Conservation (phyloP, 2,329 filamentous ascomycete species). For the Fusarium penzigii region DNA sequence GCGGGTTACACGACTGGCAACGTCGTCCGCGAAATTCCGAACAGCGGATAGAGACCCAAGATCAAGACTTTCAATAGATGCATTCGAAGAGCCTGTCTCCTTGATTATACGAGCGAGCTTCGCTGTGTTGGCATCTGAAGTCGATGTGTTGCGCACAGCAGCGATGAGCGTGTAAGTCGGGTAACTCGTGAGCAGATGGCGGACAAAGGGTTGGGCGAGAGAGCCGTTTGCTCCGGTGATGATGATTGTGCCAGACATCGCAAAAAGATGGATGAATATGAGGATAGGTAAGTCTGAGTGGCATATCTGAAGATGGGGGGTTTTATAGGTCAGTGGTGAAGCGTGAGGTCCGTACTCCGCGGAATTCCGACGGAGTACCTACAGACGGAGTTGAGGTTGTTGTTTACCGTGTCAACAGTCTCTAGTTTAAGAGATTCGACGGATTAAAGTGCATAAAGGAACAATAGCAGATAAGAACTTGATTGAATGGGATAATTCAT, state of each 20-base stretch:
- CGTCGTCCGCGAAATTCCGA: conserved; percentile 6
- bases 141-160: conserved; percentile 35
- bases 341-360: background rate
- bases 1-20: background rate
- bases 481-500: too few relatives aligned
- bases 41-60: conserved; percentile 10
- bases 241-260: conserved; percentile 38
- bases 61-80: conserved; percentile 15
- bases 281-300: too few relatives aligned
- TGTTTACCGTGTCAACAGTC: background rate
- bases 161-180: conserved; percentile 30
- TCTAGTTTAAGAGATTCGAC: background rate
- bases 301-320: too few relatives aligned
- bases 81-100: too few relatives aligned
- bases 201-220: conserved; percentile 13
- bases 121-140: conserved; percentile 32
- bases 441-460: background rate
- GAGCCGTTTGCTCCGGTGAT: conserved; percentile 43
- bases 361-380: background rate
- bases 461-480: too few relatives aligned
- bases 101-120: conserved; percentile 1
- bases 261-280: too few relatives aligned
- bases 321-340: background rate
- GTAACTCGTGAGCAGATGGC: conserved; percentile 10
- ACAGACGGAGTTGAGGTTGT: background rate